Conservation (phyloP, 1,139 yeast genomes). For the Yamadazyma pseudoaaseri region DNA sequence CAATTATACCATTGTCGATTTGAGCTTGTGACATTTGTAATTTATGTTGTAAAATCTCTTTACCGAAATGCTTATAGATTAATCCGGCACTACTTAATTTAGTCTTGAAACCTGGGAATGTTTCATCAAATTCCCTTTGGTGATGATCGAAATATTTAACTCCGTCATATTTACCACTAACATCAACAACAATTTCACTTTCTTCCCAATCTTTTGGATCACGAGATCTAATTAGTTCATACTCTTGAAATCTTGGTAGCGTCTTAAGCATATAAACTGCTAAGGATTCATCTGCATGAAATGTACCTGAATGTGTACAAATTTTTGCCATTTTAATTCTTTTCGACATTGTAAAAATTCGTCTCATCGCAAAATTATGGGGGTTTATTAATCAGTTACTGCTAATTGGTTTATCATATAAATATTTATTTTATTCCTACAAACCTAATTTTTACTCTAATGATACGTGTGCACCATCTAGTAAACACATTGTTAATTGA, state of each 20-base stretch:
- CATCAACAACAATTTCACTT: conserved; percentile 93
- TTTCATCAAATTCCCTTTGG: conserved; percentile 61
- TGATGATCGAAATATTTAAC: conserved; percentile 91
- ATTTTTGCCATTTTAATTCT: conserved; percentile 42
- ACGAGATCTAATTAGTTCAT: conserved; percentile 78
- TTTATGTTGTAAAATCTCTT: conserved; percentile 60
- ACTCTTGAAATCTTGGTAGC: conserved; percentile 66
- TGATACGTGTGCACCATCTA: conserved; percentile 23
- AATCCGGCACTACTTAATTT: conserved; percentile 93
- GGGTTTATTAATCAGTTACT: too few species aligned
- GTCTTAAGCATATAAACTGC: conserved; percentile 84
- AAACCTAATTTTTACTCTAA: too few species aligned
- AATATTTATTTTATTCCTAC: too few species aligned
- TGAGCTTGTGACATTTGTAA: conserved; percentile 30
- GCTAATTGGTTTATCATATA: background rate
- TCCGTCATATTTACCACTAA: conserved; percentile 90
- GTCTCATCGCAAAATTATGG: conserved; percentile 5
- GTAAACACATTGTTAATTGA: conserved; percentile 35
- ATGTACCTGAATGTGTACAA: conserved; percentile 92
- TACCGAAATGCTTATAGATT: conserved; percentile 90
- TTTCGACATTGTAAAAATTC: conserved; percentile 9
- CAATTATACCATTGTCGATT: conserved; percentile 34
- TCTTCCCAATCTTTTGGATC: conserved; percentile 78
- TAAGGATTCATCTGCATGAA: conserved; percentile 97
- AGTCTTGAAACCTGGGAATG: conserved; percentile 48